Base-by-base conservation (phyloP, 345 rosid species). In the Aethionema arabicum region DNA sequence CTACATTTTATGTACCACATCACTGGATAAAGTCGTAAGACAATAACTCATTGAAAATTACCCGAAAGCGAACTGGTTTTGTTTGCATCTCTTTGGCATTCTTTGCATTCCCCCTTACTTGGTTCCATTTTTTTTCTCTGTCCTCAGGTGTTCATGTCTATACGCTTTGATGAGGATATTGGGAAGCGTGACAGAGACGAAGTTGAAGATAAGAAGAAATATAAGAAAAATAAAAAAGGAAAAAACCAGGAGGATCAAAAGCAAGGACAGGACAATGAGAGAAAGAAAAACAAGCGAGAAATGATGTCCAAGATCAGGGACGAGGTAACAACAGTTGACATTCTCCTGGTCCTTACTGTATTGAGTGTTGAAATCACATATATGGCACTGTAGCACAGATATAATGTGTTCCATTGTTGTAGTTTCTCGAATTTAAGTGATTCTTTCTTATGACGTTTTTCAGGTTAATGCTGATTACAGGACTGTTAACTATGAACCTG, bases 381-480 rank as follows among this genome's bases (percentile, higher is more conserved):
- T 42, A 51, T 45, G 46, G 59, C 27, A 21, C 59, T 15, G 29
- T 60, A 45, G 45, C 46, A 16, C 32, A 35, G 10, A 46, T 21
- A 21, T 21, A 62, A 27, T 21, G 8, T 30, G 52, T 54, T 31
- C 16, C 3, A 8, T n/a, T 49, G 15, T 29, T 63, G 5, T 16
- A 63, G 38, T 50, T 56, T 6, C 3, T 63, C 45, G 49, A 45
- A 44, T 49, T 12, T 58, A 30, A 59, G 4, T 61, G 31, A 68
- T 40, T 16, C 16, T 10, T 44, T 8, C 42, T 43, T 31, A 45
- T 57, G 29, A n/a, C 45, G 29, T 15, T 58, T 1, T 39, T 37
- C 75, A 91, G 98, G 96, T 89, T 72, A 74, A 70, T 78, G 87
- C 96, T 59, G 99, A 93, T 69, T 86, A 86, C 70, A 95, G 74